phyloP scores from a whole-genome alignment of 768 basidiomycete species.

The Collybiopsis luxurians region DNA sequence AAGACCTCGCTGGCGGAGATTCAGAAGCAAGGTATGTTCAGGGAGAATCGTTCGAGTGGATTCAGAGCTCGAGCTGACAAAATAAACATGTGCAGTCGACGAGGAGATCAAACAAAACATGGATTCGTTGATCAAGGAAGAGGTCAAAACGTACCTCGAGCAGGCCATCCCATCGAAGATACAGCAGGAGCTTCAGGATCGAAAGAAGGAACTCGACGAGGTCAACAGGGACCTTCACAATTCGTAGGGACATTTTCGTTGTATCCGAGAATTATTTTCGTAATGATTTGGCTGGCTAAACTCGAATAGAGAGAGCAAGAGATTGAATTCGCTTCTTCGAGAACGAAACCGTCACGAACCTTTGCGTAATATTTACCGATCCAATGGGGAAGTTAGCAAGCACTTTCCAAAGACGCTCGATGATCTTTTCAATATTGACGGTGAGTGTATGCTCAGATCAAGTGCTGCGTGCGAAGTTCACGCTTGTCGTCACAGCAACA shows the following conservation, averaged over 20 bases:
- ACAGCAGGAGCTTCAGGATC: constrained; percentile 45
- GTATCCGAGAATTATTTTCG: neutral
- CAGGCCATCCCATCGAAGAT: constrained; percentile 43
- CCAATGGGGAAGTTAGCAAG: constrained; percentile 43
- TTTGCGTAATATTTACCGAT: constrained; percentile 47
- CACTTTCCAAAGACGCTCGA: constrained; percentile 51
- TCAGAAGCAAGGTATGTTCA: constrained; percentile 38
- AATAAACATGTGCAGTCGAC: constrained; percentile 37
- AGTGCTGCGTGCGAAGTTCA: too few relatives aligned
- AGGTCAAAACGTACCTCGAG: constrained; percentile 47
- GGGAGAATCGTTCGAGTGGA: neutral
- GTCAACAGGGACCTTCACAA: constrained; percentile 50
- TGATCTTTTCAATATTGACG: constrained; percentile 49
- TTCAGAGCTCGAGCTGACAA: neutral
- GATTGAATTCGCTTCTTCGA: constrained; percentile 48
- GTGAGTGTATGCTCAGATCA: constrained; percentile 31
- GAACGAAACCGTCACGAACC: constrained; percentile 35
- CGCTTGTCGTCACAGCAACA: constrained; percentile 21
- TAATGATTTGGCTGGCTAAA: neutral
- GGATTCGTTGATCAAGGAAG: constrained; percentile 46
- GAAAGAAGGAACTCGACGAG: constrained; percentile 43
- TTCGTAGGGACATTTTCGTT: constrained; percentile 40
- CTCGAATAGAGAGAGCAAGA: constrained; percentile 49
- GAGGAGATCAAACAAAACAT: constrained; percentile 45
- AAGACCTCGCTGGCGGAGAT: constrained; percentile 43